phyloP scores from a whole-genome alignment of 768 basidiomycete genomes.

The Suillus subalutaceus region DNA sequence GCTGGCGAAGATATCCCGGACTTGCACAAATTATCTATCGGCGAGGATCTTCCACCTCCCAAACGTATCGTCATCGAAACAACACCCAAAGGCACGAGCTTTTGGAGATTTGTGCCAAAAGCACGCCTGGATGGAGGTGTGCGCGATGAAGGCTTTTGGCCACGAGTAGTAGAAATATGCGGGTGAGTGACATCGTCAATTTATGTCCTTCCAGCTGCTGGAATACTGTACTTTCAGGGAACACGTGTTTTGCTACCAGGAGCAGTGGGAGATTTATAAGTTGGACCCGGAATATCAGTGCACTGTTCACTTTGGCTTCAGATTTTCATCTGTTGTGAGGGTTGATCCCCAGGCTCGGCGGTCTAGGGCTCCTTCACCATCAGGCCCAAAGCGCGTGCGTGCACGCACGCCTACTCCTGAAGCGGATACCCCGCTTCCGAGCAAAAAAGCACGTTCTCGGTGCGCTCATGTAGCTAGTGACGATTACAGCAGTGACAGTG shows the following conservation, averaged over 20 bases:
- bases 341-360: slow-evolving; percentile 19
- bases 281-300: slow-evolving; percentile 78
- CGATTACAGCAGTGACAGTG: slow-evolving; percentile 23
- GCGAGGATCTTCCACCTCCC: slow-evolving; percentile 53
- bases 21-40: slow-evolving; percentile 43
- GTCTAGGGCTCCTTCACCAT: slow-evolving; percentile 12
- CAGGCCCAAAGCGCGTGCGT: slow-evolving; percentile 33
- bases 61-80: slow-evolving; percentile 79
- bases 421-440: slow-evolving; percentile 14
- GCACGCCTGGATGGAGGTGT: slow-evolving; percentile 61
- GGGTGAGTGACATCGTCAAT: slow-evolving; percentile 51
- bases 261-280: slow-evolving; percentile 88
- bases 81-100: slow-evolving; percentile 51
- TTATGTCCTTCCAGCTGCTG: not conserved
- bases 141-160: slow-evolving; percentile 71
- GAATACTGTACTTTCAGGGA: slow-evolving; percentile 39
- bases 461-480: slow-evolving; percentile 15
- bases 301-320: slow-evolving; percentile 48
- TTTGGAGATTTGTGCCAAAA: slow-evolving; percentile 80
- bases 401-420: slow-evolving; percentile 30
- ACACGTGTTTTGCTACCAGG: slow-evolving; percentile 57
- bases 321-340: slow-evolving; percentile 28
- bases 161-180: slow-evolving; percentile 64
- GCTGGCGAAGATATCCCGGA: slow-evolving; percentile 38
- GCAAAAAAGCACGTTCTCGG: slow-evolving; percentile 31